phyloP scores from a whole-genome alignment of 768 basidiomycete genomes.

The Tricholoma hemisulphureum region DNA sequence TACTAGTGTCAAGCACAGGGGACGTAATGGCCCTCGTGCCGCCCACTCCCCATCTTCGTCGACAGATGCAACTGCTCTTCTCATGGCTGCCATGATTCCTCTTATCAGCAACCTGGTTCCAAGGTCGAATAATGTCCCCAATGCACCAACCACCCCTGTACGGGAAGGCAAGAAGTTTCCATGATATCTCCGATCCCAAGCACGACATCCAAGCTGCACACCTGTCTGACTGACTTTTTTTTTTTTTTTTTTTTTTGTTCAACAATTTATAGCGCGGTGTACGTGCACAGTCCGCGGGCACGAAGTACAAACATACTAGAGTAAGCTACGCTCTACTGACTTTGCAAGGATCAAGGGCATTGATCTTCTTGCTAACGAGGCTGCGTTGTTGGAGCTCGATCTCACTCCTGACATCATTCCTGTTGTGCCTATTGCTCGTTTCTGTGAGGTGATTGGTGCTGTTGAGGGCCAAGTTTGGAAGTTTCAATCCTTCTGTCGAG shows the following conservation, averaged over 20 bases:
- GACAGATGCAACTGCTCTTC: neutral
- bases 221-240: slow-evolving; percentile 4
- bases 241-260: too few relatives aligned
- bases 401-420: slow-evolving; percentile 20
- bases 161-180: too few relatives aligned
- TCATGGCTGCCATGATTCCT: neutral
- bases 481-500: slow-evolving; percentile 11
- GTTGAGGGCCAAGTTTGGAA: slow-evolving; percentile 15
- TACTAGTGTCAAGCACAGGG: neutral
- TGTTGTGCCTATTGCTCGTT: slow-evolving; percentile 10
- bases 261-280: too few relatives aligned
- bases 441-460: slow-evolving; percentile 12
- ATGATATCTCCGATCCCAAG: slow-evolving; percentile 1
- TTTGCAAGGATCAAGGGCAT: neutral
- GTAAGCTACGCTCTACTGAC: too few relatives aligned
- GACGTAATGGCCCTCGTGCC: neutral
- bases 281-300: too few relatives aligned
- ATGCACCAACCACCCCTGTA: neutral
- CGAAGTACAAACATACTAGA: too few relatives aligned
- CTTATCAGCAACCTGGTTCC: neutral
- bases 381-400: neutral
- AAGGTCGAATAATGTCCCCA: neutral
- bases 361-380: slow-evolving; percentile 1
- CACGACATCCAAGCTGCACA: neutral
- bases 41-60: neutral